Percentiles rank a stretch among this genome's conserved stretches.
These are phyloP conservation scores for Tricharina praecox DNA, from an alignment of 495 filamentous ascomycete genomes.

Conservation along the genomic window DNA sequence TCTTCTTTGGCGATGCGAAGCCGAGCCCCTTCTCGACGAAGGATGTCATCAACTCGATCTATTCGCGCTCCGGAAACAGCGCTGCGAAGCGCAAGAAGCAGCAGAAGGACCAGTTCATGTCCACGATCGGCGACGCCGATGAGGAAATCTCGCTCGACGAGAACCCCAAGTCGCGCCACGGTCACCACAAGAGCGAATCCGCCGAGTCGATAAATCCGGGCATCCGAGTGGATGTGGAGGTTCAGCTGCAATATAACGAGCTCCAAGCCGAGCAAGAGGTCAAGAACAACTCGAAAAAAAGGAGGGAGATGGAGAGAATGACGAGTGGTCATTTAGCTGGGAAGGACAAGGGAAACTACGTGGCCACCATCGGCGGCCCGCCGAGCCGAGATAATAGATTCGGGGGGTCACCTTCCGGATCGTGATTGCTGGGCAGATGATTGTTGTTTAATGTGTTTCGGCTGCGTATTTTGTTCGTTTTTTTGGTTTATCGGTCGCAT, in stretches of 20 bases:
- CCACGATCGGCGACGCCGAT: neutral
- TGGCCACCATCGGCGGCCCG: neutral
- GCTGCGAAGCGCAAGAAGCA: neutral
- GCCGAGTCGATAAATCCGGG: neutral
- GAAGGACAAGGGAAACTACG: neutral
- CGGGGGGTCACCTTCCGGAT: no score
- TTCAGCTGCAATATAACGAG: conserved; percentile 1
- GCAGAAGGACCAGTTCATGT: neutral
- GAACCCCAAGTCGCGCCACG: neutral
- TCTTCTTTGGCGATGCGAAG: neutral
- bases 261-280: neutral
- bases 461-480: no score
- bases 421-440: no score
- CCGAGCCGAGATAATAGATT: no score
- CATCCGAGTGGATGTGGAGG: neutral
- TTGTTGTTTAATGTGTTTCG: no score
- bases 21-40: neutral
- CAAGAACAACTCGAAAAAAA: conserved; percentile 3
- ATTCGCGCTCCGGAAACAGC: neutral
- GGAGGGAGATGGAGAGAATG: conserved; percentile 15
- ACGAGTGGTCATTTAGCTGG: conserved; percentile 13
- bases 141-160: neutral
- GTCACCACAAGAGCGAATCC: neutral
- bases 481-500: no score
- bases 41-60: neutral